phyloP scores from a whole-genome alignment of 768 basidiomycete species.

The Boletus barrowsii region DNA sequence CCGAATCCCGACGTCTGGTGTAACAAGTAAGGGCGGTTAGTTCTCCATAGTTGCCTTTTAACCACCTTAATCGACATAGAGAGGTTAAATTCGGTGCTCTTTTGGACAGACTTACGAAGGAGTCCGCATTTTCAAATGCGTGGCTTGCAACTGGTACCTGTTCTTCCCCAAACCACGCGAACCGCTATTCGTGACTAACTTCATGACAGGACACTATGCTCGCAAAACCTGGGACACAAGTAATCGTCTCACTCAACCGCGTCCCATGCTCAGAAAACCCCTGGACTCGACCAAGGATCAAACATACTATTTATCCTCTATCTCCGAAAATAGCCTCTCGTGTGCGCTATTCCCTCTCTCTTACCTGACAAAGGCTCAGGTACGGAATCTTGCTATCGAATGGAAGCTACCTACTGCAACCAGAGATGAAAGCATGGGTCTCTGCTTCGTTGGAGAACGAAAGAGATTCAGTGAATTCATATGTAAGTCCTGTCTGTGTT shows the following conservation, averaged over 20 bases:
- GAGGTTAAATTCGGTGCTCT: conserved; percentile 92
- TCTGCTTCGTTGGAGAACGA: conserved; percentile 91
- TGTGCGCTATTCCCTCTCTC: conserved; percentile 81
- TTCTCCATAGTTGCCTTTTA: not conserved
- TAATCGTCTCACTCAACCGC: conserved; percentile 15
- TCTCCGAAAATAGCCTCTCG: conserved; percentile 60
- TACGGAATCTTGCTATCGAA: conserved; percentile 65
- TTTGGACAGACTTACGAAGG: conserved; percentile 53
- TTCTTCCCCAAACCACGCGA: not conserved
- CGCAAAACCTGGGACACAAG: conserved; percentile 51
- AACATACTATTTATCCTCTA: conserved; percentile 84
- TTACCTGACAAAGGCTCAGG: conserved; percentile 60
- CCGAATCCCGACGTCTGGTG: conserved; percentile 95
- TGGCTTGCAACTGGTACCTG: conserved; percentile 81
- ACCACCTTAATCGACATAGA: conserved; percentile 35
- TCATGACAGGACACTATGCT: conserved; percentile 77
- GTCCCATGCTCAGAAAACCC: conserved; percentile 54
- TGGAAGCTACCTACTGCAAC: conserved; percentile 68
- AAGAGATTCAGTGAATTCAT: conserved; percentile 70
- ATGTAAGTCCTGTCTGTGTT: conserved; percentile 41
- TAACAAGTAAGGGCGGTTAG: conserved; percentile 55
- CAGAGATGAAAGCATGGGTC: conserved; percentile 85
- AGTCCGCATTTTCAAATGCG: conserved; percentile 32
- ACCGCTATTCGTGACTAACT: not conserved
- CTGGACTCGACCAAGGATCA: conserved; percentile 78